phyloP scores from a whole-genome alignment of 805 yeast genomes.

The Priceomyces castillae region DNA sequence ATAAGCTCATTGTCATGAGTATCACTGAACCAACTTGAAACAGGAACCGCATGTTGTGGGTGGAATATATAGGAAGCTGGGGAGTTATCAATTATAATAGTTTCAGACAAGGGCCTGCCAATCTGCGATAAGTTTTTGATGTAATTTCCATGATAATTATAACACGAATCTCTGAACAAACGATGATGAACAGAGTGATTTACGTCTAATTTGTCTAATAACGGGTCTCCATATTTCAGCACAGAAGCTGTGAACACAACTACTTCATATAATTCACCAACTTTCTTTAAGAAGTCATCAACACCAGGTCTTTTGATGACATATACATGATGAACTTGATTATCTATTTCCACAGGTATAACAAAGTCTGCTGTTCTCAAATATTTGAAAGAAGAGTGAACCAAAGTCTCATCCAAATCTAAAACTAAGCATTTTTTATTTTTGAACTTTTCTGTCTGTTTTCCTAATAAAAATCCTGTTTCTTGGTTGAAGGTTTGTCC shows the following conservation, averaged over 20 bases:
- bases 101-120: constrained; percentile 84
- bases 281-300: constrained; percentile 81
- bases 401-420: constrained; percentile 94
- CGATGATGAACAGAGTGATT: constrained; percentile 80
- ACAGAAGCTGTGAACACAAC: constrained; percentile 98
- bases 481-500: constrained; percentile 65
- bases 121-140: constrained; percentile 91
- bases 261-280: constrained; percentile 86
- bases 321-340: constrained; percentile 87
- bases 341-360: constrained; percentile 95
- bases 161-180: constrained; percentile 91
- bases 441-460: constrained; percentile 47
- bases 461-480: constrained; percentile 65
- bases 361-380: constrained; percentile 93
- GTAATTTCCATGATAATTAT: constrained; percentile 89
- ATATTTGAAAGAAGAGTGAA: constrained; percentile 91
- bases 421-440: constrained; percentile 82
- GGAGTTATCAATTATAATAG: constrained; percentile 91
- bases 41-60: constrained; percentile 97
- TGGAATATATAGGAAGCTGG: constrained; percentile 98
- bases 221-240: constrained; percentile 92
- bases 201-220: constrained; percentile 83
- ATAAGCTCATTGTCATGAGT: constrained; percentile 93
- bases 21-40: constrained; percentile 97
- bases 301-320: constrained; percentile 98